Conservation (phyloP, 441 rosid genomes). For the Jatropha podagrica region DNA sequence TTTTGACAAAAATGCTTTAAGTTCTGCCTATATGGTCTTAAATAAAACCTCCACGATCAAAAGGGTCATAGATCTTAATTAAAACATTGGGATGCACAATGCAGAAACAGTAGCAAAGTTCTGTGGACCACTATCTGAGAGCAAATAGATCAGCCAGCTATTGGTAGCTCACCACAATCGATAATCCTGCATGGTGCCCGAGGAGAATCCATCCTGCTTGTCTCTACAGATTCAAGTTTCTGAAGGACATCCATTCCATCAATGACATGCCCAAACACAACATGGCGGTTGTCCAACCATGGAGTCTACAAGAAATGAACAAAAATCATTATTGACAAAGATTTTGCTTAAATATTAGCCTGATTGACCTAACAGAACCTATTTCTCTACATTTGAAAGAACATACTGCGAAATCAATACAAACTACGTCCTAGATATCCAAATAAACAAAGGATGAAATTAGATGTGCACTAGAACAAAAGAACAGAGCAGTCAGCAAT, state of each 20-base stretch:
- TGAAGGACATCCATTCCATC: constrained; percentile 86
- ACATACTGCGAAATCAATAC: background rate
- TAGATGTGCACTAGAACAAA: constrained; percentile 13
- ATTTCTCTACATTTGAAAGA: background rate
- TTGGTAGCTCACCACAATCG: constrained; percentile 87
- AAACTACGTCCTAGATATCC: background rate
- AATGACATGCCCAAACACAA: constrained; percentile 84
- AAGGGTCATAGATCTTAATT: constrained; percentile 1
- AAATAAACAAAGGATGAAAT: background rate
- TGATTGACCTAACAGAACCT: constrained; percentile 20
- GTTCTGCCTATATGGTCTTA: background rate
- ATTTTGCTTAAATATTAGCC: constrained; percentile 7
- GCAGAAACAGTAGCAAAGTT: background rate
- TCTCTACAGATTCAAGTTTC: constrained; percentile 84
- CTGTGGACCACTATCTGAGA: background rate
- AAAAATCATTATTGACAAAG: background rate
- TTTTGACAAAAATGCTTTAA: constrained; percentile 2
- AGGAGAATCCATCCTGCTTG: constrained; percentile 88
- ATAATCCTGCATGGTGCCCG: constrained; percentile 63
- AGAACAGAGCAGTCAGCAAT: constrained; percentile 14
- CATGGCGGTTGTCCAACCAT: constrained; percentile 92
- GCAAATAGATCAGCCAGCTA: constrained; percentile 43
- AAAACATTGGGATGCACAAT: constrained; percentile 7
- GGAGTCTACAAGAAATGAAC: constrained; percentile 57
- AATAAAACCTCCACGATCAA: constrained; percentile 9